Conservation (phyloP, 1,284 basidiomycete species). For the Cutaneotrichosporon spelunceum region DNA sequence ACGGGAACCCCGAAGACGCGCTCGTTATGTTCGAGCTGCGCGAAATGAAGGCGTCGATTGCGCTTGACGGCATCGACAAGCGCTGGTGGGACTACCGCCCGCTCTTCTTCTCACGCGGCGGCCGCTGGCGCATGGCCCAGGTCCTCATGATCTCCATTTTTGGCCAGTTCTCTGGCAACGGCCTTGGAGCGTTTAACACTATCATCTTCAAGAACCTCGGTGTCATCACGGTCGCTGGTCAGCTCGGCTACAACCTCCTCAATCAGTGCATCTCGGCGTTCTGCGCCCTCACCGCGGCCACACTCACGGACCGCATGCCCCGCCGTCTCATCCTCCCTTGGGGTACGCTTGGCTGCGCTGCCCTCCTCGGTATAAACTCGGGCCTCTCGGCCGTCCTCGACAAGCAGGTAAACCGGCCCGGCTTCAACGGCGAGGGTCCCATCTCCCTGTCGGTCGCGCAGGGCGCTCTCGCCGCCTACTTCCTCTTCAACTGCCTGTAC, state of each 20-base stretch:
- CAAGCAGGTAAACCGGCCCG: constrained; percentile 18
- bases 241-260: constrained; percentile 59
- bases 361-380: constrained; percentile 39
- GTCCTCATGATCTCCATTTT: constrained; percentile 47
- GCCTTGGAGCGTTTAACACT: constrained; percentile 54
- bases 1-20: constrained; percentile 46
- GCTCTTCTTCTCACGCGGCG: constrained; percentile 31
- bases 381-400: constrained; percentile 35
- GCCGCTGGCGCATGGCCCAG: constrained; percentile 40
- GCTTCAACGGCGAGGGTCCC: background rate
- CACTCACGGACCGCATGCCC: constrained; percentile 35
- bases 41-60: constrained; percentile 60
- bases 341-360: constrained; percentile 37
- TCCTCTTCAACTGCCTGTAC: constrained; percentile 45
- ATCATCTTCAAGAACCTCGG: constrained; percentile 28
- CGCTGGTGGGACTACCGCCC: constrained; percentile 57
- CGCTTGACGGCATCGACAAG: constrained; percentile 60
- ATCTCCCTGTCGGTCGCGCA: constrained; percentile 7
- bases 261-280: constrained; percentile 57
- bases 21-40: constrained; percentile 56
- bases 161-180: constrained; percentile 56
- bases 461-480: constrained; percentile 36
- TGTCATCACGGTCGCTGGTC: constrained; percentile 30
- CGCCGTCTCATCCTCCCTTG: constrained; percentile 36
- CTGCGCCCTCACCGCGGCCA: constrained; percentile 53